These are phyloP conservation scores for Bryum argenteum DNA, from an alignment of 225 moss, liverwort and hornwort species.

Conservation along the genomic window DNA sequence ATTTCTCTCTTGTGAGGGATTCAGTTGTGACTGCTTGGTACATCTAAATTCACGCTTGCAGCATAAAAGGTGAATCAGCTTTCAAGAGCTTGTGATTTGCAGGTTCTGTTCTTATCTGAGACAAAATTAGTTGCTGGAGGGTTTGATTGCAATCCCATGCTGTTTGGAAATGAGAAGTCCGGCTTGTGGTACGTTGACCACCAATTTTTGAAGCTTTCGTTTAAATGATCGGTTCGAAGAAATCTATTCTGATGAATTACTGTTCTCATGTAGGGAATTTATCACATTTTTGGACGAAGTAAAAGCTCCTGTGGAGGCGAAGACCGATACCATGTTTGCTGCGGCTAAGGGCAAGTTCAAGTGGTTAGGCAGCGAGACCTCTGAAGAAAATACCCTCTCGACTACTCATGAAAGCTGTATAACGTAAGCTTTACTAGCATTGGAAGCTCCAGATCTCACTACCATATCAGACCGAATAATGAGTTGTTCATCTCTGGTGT, in stretches of 20 bases:
- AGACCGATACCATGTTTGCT: conserved; percentile 88
- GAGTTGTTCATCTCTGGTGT: conserved; percentile 21
- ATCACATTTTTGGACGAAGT: conserved; percentile 90
- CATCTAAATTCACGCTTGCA: background rate
- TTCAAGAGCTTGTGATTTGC: conserved; percentile 33
- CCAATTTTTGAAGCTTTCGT: conserved; percentile 27
- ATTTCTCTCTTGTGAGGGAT: conserved; percentile 8
- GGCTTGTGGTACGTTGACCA: conserved; percentile 66
- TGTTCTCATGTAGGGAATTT: conserved; percentile 63
- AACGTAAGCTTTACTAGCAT: conserved; percentile 53
- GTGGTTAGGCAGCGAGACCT: conserved; percentile 80
- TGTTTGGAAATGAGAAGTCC: conserved; percentile 74
- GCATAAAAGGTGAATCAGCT: conserved; percentile 5
- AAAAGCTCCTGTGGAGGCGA: conserved; percentile 68
- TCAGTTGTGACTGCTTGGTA: conserved; percentile 1
- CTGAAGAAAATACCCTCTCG: conserved; percentile 57
- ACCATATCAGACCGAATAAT: conserved; percentile 11
- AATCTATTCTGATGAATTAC: conserved; percentile 4
- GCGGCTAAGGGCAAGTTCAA: conserved; percentile 98
- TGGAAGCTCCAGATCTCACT: background rate
- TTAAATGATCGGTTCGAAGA: conserved; percentile 13
- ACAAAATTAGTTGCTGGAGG: conserved; percentile 92
- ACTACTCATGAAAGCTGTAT: conserved; percentile 97
- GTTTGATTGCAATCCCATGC: conserved; percentile 98
- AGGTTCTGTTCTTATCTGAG: conserved; percentile 96